Percentiles rank a stretch among this genome's conserved stretches.
These are phyloP conservation scores for Aspergillus flavus DNA, from an alignment of 2,329 filamentous ascomycete genomes.

Conservation along the genomic window DNA sequence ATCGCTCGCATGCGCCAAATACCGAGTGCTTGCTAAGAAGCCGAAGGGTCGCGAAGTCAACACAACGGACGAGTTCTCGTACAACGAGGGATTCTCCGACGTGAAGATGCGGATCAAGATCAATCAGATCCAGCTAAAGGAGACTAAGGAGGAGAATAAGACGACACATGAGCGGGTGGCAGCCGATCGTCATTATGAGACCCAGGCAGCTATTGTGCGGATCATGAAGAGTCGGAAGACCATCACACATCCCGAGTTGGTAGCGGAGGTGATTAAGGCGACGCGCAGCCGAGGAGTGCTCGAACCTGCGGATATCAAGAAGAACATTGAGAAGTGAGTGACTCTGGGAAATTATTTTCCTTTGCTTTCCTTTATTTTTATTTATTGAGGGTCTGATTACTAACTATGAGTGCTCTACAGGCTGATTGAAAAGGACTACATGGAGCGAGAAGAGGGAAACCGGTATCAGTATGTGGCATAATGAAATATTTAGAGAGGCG, in stretches of 20 bases:
- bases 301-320: slow-evolving; percentile 87
- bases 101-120: slow-evolving; percentile 92
- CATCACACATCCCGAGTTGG: slow-evolving; percentile 82
- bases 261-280: slow-evolving; percentile 88
- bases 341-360: neutral
- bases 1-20: slow-evolving; percentile 88
- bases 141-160: slow-evolving; percentile 93
- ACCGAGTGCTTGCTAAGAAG: slow-evolving; percentile 79
- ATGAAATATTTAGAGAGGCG: slow-evolving; percentile 9
- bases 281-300: slow-evolving; percentile 85
- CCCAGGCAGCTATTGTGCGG: slow-evolving; percentile 91
- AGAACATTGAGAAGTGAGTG: slow-evolving; percentile 89
- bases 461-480: slow-evolving; percentile 72
- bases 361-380: neutral
- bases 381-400: neutral
- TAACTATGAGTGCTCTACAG: slow-evolving; percentile 45
- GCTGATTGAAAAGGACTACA: slow-evolving; percentile 90
- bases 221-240: slow-evolving; percentile 95
- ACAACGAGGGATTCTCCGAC: slow-evolving; percentile 77
- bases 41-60: slow-evolving; percentile 83
- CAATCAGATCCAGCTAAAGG: slow-evolving; percentile 96
- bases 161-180: slow-evolving; percentile 88
- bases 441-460: slow-evolving; percentile 74
- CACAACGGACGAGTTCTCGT: slow-evolving; percentile 76
- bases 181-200: slow-evolving; percentile 91